Evolutionary conservation across 2,329 filamentous ascomycete genomes (phyloP).

Genomic region (Fusarium xyrophilum): DNA sequence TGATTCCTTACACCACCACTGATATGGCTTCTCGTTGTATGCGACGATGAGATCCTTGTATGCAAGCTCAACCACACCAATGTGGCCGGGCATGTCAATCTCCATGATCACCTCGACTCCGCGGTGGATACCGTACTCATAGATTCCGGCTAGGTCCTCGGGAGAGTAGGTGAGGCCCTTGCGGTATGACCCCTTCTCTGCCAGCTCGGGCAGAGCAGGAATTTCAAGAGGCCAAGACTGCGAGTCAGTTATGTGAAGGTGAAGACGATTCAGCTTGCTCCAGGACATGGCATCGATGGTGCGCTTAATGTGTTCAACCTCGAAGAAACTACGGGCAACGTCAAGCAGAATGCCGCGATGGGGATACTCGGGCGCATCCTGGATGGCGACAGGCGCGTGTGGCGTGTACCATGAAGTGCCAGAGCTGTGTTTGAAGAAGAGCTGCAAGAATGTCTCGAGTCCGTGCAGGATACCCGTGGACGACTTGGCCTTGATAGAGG

Average conservation of each 20-base stretch:
- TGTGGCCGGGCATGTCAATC: conserved; percentile 67
- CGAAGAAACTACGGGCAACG: conserved; percentile 75
- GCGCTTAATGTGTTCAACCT: conserved; percentile 70
- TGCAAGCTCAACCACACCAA: conserved; percentile 59
- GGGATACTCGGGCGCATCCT: conserved; percentile 75
- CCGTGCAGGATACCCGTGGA: conserved; percentile 74
- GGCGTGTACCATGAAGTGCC: conserved; percentile 69
- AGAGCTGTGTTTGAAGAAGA: conserved; percentile 76
- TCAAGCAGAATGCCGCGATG: conserved; percentile 85
- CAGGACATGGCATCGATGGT: conserved; percentile 79
- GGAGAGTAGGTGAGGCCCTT: conserved; percentile 71
- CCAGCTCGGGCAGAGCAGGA: conserved; percentile 72
- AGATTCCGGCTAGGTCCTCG: conserved; percentile 68
- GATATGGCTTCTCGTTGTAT: conserved; percentile 63
- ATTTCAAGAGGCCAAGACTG: conserved; percentile 89
- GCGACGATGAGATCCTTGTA: conserved; percentile 63
- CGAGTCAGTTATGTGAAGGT: conserved; percentile 81
- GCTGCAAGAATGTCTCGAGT: conserved; percentile 79
- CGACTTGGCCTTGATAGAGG: conserved; percentile 68
- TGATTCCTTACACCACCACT: conserved; percentile 66
- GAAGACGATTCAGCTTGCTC: conserved; percentile 84
- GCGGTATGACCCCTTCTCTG: conserved; percentile 76
- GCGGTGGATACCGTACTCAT: conserved; percentile 71
- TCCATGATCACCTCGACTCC: conserved; percentile 67
- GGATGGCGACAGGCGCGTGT: conserved; percentile 72